These are phyloP conservation scores for Oryza punctata DNA, from an alignment of 176 grass and related monocot genomes.

Conservation along the genomic window DNA sequence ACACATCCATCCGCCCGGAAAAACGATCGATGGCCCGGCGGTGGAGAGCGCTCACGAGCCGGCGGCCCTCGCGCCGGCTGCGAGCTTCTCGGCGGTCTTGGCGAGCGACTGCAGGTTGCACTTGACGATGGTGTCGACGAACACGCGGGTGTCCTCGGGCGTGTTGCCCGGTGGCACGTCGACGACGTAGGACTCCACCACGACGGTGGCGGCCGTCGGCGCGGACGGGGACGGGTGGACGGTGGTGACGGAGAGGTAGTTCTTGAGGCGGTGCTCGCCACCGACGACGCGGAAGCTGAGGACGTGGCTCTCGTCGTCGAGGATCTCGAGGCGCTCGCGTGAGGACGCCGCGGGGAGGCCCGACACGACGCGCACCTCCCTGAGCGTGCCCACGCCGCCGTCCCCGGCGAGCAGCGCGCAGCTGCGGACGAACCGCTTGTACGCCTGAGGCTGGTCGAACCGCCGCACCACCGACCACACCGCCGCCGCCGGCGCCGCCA, in stretches of 20 bases:
- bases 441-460: slow-evolving; percentile 90
- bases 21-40: slow-evolving; percentile 20
- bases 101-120: slow-evolving; percentile 98
- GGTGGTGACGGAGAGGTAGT: slow-evolving; percentile 91
- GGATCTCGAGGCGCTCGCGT: slow-evolving; percentile 88
- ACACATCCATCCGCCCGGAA: slow-evolving; percentile 38
- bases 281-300: slow-evolving; percentile 88
- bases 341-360: slow-evolving; percentile 83
- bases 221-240: slow-evolving; percentile 61
- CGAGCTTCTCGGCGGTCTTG: slow-evolving; percentile 71
- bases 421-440: slow-evolving; percentile 92
- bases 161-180: slow-evolving; percentile 95
- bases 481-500: slow-evolving; percentile 65
- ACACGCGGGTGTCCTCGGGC: slow-evolving; percentile 81
- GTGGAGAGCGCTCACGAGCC: slow-evolving; percentile 29
- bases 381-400: slow-evolving; percentile 84
- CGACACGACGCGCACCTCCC: slow-evolving; percentile 87
- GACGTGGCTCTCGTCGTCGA: slow-evolving; percentile 93
- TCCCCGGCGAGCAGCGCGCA: slow-evolving; percentile 76
- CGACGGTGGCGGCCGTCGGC: slow-evolving; percentile 60
- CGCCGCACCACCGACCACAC: slow-evolving; percentile 95
- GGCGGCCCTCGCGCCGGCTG: slow-evolving; percentile 13
- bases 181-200: slow-evolving; percentile 95
- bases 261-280: slow-evolving; percentile 85
- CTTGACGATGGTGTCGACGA: slow-evolving; percentile 95